Conservation (phyloP, 2,329 filamentous ascomycete species). For the Alternaria sp. region DNA sequence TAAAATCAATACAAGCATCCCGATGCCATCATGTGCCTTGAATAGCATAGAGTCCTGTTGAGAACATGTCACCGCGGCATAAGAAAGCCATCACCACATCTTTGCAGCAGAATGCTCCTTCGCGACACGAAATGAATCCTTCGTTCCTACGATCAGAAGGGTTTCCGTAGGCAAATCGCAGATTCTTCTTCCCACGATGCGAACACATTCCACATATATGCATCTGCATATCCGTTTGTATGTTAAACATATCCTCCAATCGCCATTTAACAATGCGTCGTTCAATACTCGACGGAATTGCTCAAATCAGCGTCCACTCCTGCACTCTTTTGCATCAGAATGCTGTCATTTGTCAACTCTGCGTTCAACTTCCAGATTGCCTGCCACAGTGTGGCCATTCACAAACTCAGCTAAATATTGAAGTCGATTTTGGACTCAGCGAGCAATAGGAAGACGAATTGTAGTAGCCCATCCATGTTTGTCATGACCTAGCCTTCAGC, state of each 20-base stretch:
- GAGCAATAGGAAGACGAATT: neutral
- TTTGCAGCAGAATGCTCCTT: neutral
- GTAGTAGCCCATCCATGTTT: neutral
- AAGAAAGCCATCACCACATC: neutral
- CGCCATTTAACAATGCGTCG: neutral
- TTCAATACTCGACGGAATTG: neutral
- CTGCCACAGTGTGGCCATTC: too few relatives aligned
- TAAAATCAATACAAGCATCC: constrained; percentile 15
- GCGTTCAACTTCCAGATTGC: neutral
- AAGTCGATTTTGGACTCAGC: neutral
- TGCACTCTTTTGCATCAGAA: neutral
- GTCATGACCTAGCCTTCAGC: neutral
- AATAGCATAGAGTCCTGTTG: neutral
- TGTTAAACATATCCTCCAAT: neutral
- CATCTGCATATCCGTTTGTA: neutral
- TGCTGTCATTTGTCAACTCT: neutral
- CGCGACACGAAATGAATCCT: neutral
- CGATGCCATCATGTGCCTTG: constrained; percentile 3
- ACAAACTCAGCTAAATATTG: too few relatives aligned
- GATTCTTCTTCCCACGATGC: neutral
- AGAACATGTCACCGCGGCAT: neutral
- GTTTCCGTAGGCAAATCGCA: neutral
- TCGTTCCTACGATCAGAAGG: neutral
- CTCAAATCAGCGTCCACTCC: neutral
- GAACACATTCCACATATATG: neutral